These are phyloP conservation scores for Geranium rotundifolium DNA, from an alignment of 345 rosid genomes.

Conservation along the genomic window DNA sequence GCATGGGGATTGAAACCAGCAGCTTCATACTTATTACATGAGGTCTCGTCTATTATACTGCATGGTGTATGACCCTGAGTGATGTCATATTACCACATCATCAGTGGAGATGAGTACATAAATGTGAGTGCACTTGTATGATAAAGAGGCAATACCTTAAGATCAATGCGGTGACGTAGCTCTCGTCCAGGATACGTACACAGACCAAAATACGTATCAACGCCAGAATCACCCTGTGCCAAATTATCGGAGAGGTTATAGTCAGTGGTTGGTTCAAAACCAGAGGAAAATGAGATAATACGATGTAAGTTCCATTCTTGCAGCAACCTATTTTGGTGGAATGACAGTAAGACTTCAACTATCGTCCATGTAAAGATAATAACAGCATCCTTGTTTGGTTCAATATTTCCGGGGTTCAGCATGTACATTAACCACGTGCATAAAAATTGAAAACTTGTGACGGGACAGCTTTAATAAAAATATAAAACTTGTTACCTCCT, in stretches of 20 bases:
- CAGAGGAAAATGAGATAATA: background rate
- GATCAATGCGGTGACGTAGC: conserved; percentile 72
- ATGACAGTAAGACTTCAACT: background rate
- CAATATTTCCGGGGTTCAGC: background rate
- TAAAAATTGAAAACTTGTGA: background rate
- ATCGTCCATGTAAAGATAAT: background rate
- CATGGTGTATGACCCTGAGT: background rate
- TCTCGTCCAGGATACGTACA: conserved; percentile 81
- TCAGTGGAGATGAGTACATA: background rate
- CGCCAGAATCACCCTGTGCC: conserved; percentile 78
- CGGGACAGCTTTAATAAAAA: background rate
- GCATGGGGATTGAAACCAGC: no score
- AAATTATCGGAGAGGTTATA: background rate
- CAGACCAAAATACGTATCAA: conserved; percentile 85
- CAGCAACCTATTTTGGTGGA: background rate
- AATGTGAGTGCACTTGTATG: background rate
- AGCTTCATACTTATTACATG: no score
- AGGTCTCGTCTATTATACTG: no score
- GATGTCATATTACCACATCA: background rate
- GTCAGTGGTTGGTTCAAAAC: background rate
- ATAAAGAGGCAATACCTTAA: conserved; percentile 42
- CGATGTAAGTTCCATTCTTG: background rate
- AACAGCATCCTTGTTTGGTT: background rate
- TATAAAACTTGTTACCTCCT: conserved; percentile 45
- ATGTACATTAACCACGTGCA: background rate